Conservation (phyloP, 164 flowering plant genomes). For the Sedum album region DNA sequence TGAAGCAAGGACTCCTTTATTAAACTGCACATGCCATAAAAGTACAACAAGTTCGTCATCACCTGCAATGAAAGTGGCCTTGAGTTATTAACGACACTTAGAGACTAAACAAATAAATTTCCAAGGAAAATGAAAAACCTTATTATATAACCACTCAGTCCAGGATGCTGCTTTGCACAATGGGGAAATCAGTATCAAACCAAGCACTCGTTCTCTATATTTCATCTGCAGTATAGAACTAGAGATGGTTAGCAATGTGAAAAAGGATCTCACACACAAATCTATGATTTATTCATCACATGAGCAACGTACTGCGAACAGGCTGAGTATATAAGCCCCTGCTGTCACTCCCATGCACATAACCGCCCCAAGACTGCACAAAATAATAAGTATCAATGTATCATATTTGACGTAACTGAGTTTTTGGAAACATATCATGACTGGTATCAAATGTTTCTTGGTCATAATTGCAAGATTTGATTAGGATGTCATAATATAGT, state of each 20-base stretch:
- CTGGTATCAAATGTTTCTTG: not conserved
- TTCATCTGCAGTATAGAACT: constrained; percentile 37
- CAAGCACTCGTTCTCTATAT: constrained; percentile 56
- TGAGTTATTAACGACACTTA: not conserved
- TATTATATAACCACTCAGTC: constrained; percentile 67
- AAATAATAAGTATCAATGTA: constrained; percentile 11
- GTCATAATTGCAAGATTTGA: not conserved
- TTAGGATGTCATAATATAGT: not conserved
- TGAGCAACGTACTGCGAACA: constrained; percentile 40
- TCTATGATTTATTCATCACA: not conserved
- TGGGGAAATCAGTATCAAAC: constrained; percentile 68
- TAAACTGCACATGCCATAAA: constrained; percentile 61
- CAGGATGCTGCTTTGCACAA: constrained; percentile 64
- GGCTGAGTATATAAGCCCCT: constrained; percentile 61
- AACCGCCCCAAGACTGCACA: constrained; percentile 46
- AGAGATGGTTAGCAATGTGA: not conserved
- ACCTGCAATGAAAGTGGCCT: constrained; percentile 28
- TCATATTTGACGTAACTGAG: constrained; percentile 9
- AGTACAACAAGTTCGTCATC: constrained; percentile 54
- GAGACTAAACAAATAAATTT: not conserved
- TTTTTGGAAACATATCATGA: not conserved
- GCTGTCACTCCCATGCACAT: constrained; percentile 73
- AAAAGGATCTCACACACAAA: not conserved
- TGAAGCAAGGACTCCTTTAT: constrained; percentile 51
- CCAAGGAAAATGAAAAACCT: constrained; percentile 27